Base-by-base conservation (phyloP, 768 basidiomycete genomes). In the Postia placenta region DNA sequence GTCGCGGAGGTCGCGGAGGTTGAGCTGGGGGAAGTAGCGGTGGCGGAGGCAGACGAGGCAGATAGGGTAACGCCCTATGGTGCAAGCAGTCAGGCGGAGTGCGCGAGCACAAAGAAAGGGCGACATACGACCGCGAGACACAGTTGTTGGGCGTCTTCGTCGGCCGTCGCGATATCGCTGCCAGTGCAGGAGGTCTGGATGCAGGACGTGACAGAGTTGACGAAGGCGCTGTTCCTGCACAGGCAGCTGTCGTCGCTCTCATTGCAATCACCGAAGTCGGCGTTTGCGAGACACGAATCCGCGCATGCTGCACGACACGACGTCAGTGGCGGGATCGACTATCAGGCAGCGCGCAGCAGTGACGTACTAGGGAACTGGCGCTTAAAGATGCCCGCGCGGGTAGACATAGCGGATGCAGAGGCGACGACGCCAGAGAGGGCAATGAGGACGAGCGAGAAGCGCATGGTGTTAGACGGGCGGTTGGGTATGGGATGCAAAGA, bases 31-130 rank as follows among this genome's bases (percentile, higher is more conserved):
- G 63, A 42, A 36, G 56, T 42, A 23, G 60, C 42, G 45, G 58
- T 44, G n/a, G 51, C 47, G 42, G 61, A 53, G 15, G 69, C 50
- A 19, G 64, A 53, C 22, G 66, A 57, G 17, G 62, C 7, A 7
- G 64, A 72, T 53, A 83, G 64, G 5, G 75, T 79, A 4, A 83
- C 76, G 49, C 79, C 79, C 80, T 83, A 53, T 14, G 53, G 11
- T 7, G 20, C 24, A 36, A 0, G 24, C 6, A 7, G 39, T 42
- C 20, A 37, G 45, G 27, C 30, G 45, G 17, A 19, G 23, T 19
- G 42, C 14, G 44, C 11, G 35, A 37, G 26, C 23, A 22, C 12
- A 17, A 19, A 24, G 28, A 35, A 36, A 25, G 17, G 46, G 42
- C 28, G 4, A 59, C 64, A 42, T 39, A 65, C 64, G 40, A 64